These are phyloP conservation scores for Calonectria pseudoreteaudii DNA, from an alignment of 2,329 filamentous ascomycete species.

Conservation along the genomic window DNA sequence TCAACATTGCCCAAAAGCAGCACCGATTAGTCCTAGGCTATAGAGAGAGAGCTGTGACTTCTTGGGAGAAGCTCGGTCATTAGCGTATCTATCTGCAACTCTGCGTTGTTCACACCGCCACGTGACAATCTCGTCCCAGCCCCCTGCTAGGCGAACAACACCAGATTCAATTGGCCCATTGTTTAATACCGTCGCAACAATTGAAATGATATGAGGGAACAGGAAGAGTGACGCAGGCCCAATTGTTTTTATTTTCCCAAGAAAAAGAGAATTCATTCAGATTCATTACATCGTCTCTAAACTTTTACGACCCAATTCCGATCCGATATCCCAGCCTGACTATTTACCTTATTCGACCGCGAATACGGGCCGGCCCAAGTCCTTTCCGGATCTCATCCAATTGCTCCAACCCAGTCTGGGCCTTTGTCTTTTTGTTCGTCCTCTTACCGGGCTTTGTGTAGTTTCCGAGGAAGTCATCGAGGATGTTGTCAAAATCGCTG, in stretches of 20 bases:
- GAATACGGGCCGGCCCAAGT: constrained; percentile 80
- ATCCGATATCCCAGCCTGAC: constrained; percentile 1
- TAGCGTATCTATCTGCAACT: not conserved
- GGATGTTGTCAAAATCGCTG: constrained; percentile 86
- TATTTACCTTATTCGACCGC: constrained; percentile 37
- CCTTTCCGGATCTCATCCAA: constrained; percentile 88
- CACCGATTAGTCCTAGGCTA: not conserved
- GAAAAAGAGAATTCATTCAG: constrained; percentile 27
- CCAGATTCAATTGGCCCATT: not conserved
- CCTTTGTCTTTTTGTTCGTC: constrained; percentile 82
- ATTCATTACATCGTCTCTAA: constrained; percentile 22
- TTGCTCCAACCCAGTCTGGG: constrained; percentile 85
- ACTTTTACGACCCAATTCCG: constrained; percentile 11
- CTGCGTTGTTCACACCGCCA: constrained; percentile 26
- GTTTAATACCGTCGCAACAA: not conserved
- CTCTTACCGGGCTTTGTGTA: constrained; percentile 80
- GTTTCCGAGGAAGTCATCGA: constrained; percentile 90
- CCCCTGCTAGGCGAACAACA: not conserved
- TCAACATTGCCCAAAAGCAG: not conserved
- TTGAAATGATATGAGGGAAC: not conserved
- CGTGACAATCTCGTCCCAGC: constrained; percentile 30
- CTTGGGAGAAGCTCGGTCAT: not conserved
- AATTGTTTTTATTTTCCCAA: not conserved
- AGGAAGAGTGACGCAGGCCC: not conserved
- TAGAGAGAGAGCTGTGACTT: not conserved